These are phyloP conservation scores for Glycyrrhiza uralensis DNA, from an alignment of 306 rosid species.

Conservation along the genomic window DNA sequence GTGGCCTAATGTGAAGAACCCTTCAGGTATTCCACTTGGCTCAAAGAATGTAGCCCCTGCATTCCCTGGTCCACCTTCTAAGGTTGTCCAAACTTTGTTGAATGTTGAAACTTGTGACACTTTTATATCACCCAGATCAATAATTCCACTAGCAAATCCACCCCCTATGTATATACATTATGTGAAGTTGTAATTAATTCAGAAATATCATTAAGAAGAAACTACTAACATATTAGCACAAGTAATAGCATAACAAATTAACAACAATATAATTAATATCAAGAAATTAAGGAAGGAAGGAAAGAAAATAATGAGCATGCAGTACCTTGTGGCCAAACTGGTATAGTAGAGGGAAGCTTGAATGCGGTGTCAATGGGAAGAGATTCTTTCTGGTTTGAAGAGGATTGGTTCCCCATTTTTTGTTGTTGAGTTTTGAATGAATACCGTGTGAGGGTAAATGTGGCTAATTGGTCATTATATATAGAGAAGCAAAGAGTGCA, in stretches of 20 bases:
- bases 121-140: slow-evolving; percentile 20
- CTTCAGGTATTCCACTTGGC: slow-evolving; percentile 30
- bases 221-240: not conserved
- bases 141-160: slow-evolving; percentile 33
- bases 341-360: slow-evolving; percentile 31
- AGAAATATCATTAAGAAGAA: not conserved
- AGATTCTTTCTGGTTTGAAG: not conserved
- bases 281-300: not conserved
- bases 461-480: not conserved
- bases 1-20: slow-evolving; percentile 33
- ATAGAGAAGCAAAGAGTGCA: slow-evolving; percentile 5
- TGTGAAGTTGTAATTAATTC: too few relatives aligned
- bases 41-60: slow-evolving; percentile 35
- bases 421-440: slow-evolving; percentile 14
- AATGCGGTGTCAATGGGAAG: slow-evolving; percentile 28
- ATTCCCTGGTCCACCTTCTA: slow-evolving; percentile 35
- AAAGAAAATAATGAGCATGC: not conserved
- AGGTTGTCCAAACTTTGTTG: slow-evolving; percentile 35
- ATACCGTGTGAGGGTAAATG: not conserved
- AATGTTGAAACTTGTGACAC: slow-evolving; percentile 33
- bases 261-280: too few relatives aligned
- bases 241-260: too few relatives aligned
- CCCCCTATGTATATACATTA: slow-evolving; percentile 24
- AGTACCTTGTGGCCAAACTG: slow-evolving; percentile 38
- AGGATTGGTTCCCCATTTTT: slow-evolving; percentile 24